phyloP scores from a whole-genome alignment of 495 filamentous ascomycete genomes.

The Pyronema domesticum region DNA sequence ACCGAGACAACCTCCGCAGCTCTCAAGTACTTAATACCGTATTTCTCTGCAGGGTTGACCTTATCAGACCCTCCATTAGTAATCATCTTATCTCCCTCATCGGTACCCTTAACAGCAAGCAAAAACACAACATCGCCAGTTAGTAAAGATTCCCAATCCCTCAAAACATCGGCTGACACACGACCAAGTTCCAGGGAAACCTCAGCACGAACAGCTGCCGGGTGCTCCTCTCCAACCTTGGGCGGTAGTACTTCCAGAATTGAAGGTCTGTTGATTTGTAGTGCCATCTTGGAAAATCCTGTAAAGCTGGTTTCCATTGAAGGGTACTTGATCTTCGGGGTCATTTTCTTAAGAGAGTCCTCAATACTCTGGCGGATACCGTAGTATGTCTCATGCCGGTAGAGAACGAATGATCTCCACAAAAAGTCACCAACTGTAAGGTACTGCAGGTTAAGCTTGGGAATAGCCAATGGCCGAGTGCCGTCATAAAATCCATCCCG shows the following conservation, averaged over 20 bases:
- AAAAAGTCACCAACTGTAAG: conserved; percentile 89
- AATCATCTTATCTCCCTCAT: conserved; percentile 30
- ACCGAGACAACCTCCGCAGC: conserved; percentile 77
- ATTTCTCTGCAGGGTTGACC: conserved; percentile 36
- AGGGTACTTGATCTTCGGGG: conserved; percentile 44
- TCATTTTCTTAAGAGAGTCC: conserved; percentile 56
- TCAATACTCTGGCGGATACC: conserved; percentile 85
- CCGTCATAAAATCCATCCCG: conserved; percentile 82
- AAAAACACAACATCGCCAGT: conserved; percentile 84
- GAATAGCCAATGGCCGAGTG: conserved; percentile 72
- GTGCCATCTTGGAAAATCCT: conserved; percentile 81
- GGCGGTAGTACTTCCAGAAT: conserved; percentile 75
- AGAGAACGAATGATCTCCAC: conserved; percentile 76
- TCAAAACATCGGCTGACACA: conserved; percentile 51
- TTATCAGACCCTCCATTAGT: conserved; percentile 36
- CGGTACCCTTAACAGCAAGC: conserved; percentile 47
- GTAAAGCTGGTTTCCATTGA: conserved; percentile 50
- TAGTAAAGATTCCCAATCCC: conserved; percentile 82
- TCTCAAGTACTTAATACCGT: conserved; percentile 53
- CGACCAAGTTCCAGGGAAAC: conserved; percentile 72
- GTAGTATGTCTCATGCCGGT: conserved; percentile 85
- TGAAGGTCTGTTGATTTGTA: conserved; percentile 69
- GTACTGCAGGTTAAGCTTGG: conserved; percentile 91
- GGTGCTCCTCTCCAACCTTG: conserved; percentile 66
- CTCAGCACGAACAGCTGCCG: conserved; percentile 74